Percentiles rank a stretch among this genome's conserved stretches.
These are phyloP conservation scores for Suhomyces atakaporum DNA, from an alignment of 1,139 yeast genomes.

Conservation along the genomic window DNA sequence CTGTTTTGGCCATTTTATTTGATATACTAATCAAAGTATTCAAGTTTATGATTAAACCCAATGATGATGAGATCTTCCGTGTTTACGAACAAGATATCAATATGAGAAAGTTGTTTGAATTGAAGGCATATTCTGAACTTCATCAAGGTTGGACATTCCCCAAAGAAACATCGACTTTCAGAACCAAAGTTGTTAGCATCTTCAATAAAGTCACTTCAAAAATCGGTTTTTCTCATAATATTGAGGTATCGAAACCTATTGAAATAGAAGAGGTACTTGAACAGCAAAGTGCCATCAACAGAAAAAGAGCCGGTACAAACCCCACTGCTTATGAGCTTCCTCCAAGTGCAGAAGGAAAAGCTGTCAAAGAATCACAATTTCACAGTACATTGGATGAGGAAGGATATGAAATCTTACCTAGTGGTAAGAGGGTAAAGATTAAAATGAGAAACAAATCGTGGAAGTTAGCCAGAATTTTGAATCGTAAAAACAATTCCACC, in stretches of 20 bases:
- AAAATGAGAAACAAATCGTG: conserved; percentile 29
- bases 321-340: conserved; percentile 48
- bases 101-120: conserved; percentile 70
- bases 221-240: conserved; percentile 5
- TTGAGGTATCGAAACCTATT: conserved; percentile 2
- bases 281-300: conserved; percentile 27
- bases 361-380: conserved; percentile 27
- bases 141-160: conserved; percentile 80
- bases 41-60: conserved; percentile 59
- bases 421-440: conserved; percentile 61
- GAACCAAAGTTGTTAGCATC: conserved; percentile 15
- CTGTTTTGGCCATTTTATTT: conserved; percentile 59
- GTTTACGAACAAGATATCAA: conserved; percentile 70
- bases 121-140: conserved; percentile 69
- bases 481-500: conserved; percentile 7
- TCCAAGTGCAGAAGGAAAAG: conserved; percentile 52
- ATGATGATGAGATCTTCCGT: conserved; percentile 79
- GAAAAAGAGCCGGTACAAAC: conserved; percentile 55
- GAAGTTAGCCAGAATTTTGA: conserved; percentile 20
- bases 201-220: conserved; percentile 12
- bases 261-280: conserved; percentile 1
- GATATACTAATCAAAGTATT: conserved; percentile 66
- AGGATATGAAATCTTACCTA: conserved; percentile 62
- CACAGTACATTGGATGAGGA: conserved; percentile 26
- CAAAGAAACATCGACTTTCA: conserved; percentile 40